Evolutionary conservation across 2,329 filamentous ascomycete species (phyloP), one percentile per base, ranked within the genome.

Genomic region (Fusarium sp.): DNA sequence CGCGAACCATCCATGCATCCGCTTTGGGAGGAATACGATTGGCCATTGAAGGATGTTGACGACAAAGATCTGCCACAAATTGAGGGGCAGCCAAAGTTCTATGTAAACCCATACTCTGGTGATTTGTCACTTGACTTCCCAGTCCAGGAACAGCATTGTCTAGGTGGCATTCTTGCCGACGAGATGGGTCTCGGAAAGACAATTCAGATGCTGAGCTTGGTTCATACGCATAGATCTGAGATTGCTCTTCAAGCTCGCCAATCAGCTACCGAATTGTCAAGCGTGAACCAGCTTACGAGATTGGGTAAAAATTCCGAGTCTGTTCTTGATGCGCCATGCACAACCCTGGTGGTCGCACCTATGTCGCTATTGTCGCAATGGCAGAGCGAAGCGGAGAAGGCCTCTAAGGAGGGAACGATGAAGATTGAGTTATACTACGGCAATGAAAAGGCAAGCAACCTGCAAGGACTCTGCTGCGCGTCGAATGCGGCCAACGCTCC

Each of bases 171-270:
- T 57, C 82, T 99, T 40, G 96, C 96, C 10, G 96, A 99, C 73
- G 92, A 98, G 79, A 99, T 99, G 96, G 96, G 96, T 45, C 83
- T 99, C 3, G 96, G 96, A 32, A 99, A 99, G 81, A 99, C 96
- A 0, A 98, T 99, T 52, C 95, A 99, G 75, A 98, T 99, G 94
- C 87, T 99, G 64, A 96, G 93, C 78, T 82, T 99, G 48, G 87
- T 99, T 7, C 96, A 99, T 76, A 88, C 92, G 0, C 92, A 98
- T 76, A 88, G 87, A 64, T 90, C 88, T 5, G 83, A 90, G 21
- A 75, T 82, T 15, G 81, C 83, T 6, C 73, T 77, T 15, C 74
- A 77, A 23, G 75, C 79, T 20, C 79, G 80, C n/a, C 68, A 73
- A 7, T 63, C 77, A 28, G 66, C 58, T 10, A 66, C 64, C 4